Percentiles rank a stretch among this genome's conserved stretches.
Evolutionary conservation across 192 early-diverging fungal genomes (phyloP).

Genomic region (Endogone sp.): DNA sequence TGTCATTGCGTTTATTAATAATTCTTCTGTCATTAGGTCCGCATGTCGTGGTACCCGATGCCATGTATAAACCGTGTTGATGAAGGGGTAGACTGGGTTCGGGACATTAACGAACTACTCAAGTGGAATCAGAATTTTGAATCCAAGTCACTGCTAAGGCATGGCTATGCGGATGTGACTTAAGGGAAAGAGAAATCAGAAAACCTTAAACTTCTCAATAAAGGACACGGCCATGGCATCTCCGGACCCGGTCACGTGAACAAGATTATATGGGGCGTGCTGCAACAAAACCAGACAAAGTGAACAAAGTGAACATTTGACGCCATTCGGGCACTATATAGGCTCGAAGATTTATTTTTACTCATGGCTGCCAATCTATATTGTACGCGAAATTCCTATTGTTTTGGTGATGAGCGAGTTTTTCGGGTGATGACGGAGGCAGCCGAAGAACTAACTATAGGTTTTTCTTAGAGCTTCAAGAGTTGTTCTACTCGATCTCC

Average conservation of each 20-base stretch:
- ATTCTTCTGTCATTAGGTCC: constrained; percentile 24
- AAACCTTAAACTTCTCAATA: no score
- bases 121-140: constrained; percentile 84
- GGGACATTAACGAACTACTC: constrained; percentile 80
- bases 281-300: not conserved
- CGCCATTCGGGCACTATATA: not conserved
- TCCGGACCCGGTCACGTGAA: no score
- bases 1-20: not conserved
- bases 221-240: no score
- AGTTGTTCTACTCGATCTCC: not conserved
- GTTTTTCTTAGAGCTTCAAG: not conserved
- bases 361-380: not conserved
- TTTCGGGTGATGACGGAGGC: not conserved
- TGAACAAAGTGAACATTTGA: not conserved
- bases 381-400: not conserved
- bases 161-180: constrained; percentile 2
- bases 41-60: constrained; percentile 70
- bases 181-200: not conserved
- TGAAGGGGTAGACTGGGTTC: constrained; percentile 69
- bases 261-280: not conserved
- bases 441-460: not conserved
- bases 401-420: not conserved
- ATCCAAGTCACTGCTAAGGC: not conserved
- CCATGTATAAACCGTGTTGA: constrained; percentile 69
- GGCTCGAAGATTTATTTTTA: not conserved